A percentile compares a stretch with the other conserved stretches of the same genome.
Conservation (phyloP, 768 basidiomycete genomes). For the Leucocoprinus leucothites region DNA sequence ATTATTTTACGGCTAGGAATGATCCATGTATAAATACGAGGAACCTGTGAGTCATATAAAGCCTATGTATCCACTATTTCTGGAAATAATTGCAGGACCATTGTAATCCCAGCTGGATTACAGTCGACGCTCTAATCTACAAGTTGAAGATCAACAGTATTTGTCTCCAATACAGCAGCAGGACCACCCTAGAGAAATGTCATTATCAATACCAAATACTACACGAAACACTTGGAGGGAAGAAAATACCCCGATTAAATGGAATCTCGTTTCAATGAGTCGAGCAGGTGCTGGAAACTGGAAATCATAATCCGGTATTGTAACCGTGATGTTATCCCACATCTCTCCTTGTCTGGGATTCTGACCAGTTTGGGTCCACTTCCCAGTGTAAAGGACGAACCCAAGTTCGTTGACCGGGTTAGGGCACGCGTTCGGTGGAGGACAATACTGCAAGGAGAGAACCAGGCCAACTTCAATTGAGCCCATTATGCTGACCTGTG, state of each 20-base stretch:
- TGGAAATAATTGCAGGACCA: too few relatives aligned
- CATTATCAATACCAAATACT: not conserved
- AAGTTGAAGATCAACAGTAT: constrained; percentile 16
- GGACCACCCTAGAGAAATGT: constrained; percentile 23
- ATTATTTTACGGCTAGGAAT: too few relatives aligned
- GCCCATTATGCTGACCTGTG: constrained; percentile 19
- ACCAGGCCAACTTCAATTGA: constrained; percentile 26
- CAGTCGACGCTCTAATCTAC: not conserved
- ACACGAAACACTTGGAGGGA: not conserved
- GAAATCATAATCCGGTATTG: not conserved
- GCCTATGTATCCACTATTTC: too few relatives aligned
- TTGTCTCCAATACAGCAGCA: constrained; percentile 22
- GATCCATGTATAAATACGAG: too few relatives aligned
- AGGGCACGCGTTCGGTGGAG: constrained; percentile 17
- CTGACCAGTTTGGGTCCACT: too few relatives aligned
- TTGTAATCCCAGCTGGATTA: not conserved
- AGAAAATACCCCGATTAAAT: constrained; percentile 27
- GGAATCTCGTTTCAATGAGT: constrained; percentile 14
- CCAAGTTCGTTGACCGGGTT: constrained; percentile 25
- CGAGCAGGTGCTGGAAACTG: not conserved
- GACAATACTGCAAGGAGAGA: constrained; percentile 27
- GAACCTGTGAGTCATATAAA: too few relatives aligned
- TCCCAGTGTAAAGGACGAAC: too few relatives aligned
- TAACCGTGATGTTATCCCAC: not conserved
- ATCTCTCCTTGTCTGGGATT: too few relatives aligned